Evolutionary conservation across 129 eudicot genomes (phyloP).

Genomic region (Saposhnikovia divaricata): DNA sequence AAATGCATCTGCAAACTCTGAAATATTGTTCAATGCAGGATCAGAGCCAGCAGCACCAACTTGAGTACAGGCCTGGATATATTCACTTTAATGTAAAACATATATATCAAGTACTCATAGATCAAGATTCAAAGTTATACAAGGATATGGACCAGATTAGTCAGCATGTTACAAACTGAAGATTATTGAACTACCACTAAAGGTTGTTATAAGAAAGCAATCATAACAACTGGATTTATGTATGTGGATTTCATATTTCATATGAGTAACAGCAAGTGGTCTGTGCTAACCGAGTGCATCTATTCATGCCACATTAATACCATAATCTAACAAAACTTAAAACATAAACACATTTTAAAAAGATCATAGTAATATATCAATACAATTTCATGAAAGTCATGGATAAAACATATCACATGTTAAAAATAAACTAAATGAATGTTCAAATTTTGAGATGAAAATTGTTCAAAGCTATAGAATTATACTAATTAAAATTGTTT

Average conservation of each 20-base stretch:
- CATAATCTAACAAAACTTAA: not conserved
- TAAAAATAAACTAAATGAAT: not conserved
- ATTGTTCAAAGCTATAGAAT: too few species aligned
- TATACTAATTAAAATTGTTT: not conserved
- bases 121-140: not conserved
- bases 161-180: not conserved
- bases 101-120: constrained; percentile 10
- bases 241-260: too few species aligned
- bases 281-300: not conserved
- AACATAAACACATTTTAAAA: not conserved
- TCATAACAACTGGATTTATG: not conserved
- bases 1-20: constrained; percentile 63
- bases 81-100: constrained; percentile 22
- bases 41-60: constrained; percentile 82
- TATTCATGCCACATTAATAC: not conserved
- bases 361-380: too few species aligned
- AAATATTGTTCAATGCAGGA: constrained; percentile 46
- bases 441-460: not conserved
- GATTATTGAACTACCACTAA: not conserved
- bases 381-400: not conserved
- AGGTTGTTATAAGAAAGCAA: not conserved
- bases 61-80: constrained; percentile 77
- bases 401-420: not conserved
- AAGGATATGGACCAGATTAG: not conserved
- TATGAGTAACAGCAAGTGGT: too few species aligned